These are phyloP conservation scores for Eragrostis nindensis DNA, from an alignment of 176 grass and related monocot species.

Conservation along the genomic window DNA sequence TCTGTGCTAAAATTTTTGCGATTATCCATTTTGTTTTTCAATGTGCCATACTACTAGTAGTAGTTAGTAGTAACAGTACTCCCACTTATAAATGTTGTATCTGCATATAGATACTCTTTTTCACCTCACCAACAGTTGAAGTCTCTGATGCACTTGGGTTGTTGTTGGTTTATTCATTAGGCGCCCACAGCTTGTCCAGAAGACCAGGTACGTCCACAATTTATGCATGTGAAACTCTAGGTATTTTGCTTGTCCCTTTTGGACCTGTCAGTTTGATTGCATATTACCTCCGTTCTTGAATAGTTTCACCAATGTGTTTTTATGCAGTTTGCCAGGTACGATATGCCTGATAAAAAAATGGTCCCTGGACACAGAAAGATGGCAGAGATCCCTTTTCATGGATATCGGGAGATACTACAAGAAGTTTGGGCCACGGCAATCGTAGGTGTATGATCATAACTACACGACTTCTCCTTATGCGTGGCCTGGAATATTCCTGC, in stretches of 20 bases:
- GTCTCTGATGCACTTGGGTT: not conserved
- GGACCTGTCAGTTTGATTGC: not conserved
- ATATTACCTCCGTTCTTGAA: not conserved
- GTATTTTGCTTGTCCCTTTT: not conserved
- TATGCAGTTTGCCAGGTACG: not conserved
- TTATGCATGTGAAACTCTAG: not conserved
- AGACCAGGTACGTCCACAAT: constrained; percentile 22
- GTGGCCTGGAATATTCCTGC: constrained; percentile 30
- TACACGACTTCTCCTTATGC: constrained; percentile 21
- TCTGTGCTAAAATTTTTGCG: constrained; percentile 28
- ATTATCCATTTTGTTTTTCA: constrained; percentile 36
- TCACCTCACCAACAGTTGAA: constrained; percentile 1
- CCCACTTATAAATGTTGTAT: not conserved
- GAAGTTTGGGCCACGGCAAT: constrained; percentile 41
- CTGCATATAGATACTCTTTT: not conserved
- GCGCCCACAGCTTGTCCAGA: constrained; percentile 28
- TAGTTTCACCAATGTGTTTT: not conserved
- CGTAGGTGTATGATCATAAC: constrained; percentile 38
- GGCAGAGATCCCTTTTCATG: constrained; percentile 38
- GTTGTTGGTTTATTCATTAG: constrained; percentile 32
- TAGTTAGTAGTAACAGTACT: constrained; percentile 17
- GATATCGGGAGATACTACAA: constrained; percentile 36
- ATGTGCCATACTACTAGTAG: not conserved
- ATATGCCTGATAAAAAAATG: constrained; percentile 8
- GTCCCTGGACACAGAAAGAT: constrained; percentile 26